Evolutionary conservation across 164 flowering plant species (phyloP).

Genomic region (Chimonanthus praecox): DNA sequence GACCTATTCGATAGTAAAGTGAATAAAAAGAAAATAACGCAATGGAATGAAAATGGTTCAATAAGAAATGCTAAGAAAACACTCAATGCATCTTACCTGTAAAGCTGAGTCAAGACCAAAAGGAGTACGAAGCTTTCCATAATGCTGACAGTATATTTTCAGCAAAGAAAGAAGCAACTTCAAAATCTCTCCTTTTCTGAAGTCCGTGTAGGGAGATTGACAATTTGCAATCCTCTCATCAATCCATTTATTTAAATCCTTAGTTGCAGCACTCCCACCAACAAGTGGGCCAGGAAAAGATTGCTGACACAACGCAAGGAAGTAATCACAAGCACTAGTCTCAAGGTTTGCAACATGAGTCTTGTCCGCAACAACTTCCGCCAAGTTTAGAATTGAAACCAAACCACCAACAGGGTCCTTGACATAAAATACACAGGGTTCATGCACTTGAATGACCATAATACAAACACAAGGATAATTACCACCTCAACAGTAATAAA

Average conservation of each 20-base stretch:
- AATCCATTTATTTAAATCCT: slow-evolving; percentile 87
- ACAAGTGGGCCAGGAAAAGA: slow-evolving; percentile 91
- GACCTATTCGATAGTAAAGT: not conserved
- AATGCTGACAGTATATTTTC: slow-evolving; percentile 82
- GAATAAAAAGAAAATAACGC: not conserved
- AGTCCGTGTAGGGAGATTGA: slow-evolving; percentile 45
- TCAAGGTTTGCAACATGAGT: slow-evolving; percentile 28
- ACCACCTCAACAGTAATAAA: not conserved
- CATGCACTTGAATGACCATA: not conserved
- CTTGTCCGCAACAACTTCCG: slow-evolving; percentile 52
- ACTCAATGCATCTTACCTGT: slow-evolving; percentile 40
- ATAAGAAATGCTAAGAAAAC: not conserved
- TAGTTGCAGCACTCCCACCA: slow-evolving; percentile 79
- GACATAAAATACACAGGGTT: slow-evolving; percentile 12
- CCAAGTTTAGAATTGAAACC: slow-evolving; percentile 63
- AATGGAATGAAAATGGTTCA: not conserved
- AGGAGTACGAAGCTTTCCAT: slow-evolving; percentile 94
- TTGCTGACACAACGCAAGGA: slow-evolving; percentile 61
- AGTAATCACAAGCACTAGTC: slow-evolving; percentile 38
- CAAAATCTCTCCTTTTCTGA: slow-evolving; percentile 46
- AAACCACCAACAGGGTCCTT: slow-evolving; percentile 59
- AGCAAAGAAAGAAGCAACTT: slow-evolving; percentile 82
- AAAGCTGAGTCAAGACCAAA: slow-evolving; percentile 63
- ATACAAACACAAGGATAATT: not conserved
- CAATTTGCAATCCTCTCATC: slow-evolving; percentile 80